Conservation (phyloP, 352 stramenopile species). For the Peronospora farinosa region DNA sequence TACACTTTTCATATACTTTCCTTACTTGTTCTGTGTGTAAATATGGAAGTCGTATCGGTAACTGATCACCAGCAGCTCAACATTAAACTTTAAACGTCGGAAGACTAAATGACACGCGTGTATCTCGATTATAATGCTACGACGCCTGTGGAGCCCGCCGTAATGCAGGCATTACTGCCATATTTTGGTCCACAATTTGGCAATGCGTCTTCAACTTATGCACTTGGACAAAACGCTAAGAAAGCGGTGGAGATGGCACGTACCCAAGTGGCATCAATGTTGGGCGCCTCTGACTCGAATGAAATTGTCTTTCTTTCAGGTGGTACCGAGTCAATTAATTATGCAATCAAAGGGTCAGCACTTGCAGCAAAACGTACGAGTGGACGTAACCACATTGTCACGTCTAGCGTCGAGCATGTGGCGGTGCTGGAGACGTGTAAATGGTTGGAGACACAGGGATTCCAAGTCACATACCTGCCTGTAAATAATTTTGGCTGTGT, state of each 20-base stretch:
- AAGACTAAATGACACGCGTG: constrained; percentile 34
- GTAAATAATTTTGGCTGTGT: constrained; percentile 54
- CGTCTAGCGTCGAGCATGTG: constrained; percentile 90
- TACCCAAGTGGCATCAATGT: constrained; percentile 72
- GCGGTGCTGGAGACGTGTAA: constrained; percentile 84
- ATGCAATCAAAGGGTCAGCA: constrained; percentile 63
- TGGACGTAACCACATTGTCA: constrained; percentile 85
- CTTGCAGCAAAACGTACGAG: constrained; percentile 27
- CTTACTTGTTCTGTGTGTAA: too few species aligned
- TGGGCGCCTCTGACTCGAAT: constrained; percentile 32
- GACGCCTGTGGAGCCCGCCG: constrained; percentile 87
- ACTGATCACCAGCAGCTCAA: too few species aligned
- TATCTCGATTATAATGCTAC: constrained; percentile 99
- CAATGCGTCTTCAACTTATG: constrained; percentile 93
- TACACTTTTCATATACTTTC: too few species aligned
- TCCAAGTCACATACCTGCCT: constrained; percentile 65
- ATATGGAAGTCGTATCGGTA: too few species aligned
- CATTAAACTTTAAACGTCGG: too few species aligned
- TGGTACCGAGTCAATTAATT: constrained; percentile 88
- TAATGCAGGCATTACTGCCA: constrained; percentile 87
- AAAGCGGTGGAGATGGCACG: constrained; percentile 80
- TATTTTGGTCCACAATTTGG: constrained; percentile 90
- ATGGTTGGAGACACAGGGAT: constrained; percentile 51
- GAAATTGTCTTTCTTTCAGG: constrained; percentile 71
- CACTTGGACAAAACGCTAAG: constrained; percentile 57